Evolutionary conservation across 2,329 filamentous ascomycete genomes (phyloP).

Genomic region (Leptosphaerulina australis): DNA sequence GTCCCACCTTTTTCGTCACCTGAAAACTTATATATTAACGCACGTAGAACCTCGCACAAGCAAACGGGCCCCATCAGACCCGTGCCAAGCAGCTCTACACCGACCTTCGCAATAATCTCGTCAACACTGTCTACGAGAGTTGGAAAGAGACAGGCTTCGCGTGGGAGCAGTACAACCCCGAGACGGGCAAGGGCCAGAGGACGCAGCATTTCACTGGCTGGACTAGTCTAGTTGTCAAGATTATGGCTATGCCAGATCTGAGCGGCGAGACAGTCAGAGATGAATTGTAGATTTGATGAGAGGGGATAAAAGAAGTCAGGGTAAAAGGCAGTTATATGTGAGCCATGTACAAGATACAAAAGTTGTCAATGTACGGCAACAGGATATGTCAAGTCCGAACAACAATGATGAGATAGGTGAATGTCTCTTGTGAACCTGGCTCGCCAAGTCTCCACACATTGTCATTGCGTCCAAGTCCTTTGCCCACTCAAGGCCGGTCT

Average conservation of each 20-base stretch:
- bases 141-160: conserved; percentile 95
- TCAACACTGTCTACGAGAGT: conserved; percentile 83
- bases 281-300: conserved; percentile 41
- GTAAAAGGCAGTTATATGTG: too few relatives aligned
- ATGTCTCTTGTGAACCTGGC: too few relatives aligned
- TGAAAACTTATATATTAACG: conserved; percentile 9
- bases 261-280: conserved; percentile 34
- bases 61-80: conserved; percentile 68
- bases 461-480: too few relatives aligned
- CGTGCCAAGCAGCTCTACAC: conserved; percentile 77
- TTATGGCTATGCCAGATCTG: conserved; percentile 90
- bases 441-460: too few relatives aligned
- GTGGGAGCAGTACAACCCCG: conserved; percentile 97
- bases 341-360: too few relatives aligned
- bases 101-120: conserved; percentile 78
- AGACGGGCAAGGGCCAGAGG: conserved; percentile 89
- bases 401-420: too few relatives aligned
- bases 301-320: too few relatives aligned
- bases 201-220: conserved; percentile 98
- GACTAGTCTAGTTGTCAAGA: conserved; percentile 97
- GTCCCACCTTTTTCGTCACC: conserved; percentile 3
- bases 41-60: conserved; percentile 66
- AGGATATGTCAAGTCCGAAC: too few relatives aligned
- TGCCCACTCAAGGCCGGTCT: too few relatives aligned
- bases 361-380: too few relatives aligned